Evolutionary conservation across 352 stramenopile genomes (phyloP), one percentile per base, ranked within the genome.

Genomic region (Globisporangium uncinulatum): DNA sequence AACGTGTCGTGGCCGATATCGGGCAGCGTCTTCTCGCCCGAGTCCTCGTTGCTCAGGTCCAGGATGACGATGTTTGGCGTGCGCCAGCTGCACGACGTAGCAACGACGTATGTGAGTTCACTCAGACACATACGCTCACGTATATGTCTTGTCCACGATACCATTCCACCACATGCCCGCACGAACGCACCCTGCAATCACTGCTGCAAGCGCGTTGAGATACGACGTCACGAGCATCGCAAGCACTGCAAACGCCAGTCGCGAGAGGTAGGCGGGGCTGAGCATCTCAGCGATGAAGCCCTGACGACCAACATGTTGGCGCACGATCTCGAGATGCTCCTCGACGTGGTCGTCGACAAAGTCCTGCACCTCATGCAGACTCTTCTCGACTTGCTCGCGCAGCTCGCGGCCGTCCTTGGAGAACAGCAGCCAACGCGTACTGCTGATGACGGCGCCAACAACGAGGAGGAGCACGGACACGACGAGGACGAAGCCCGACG

Each of bases 251-350:
- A 93, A 90, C 15, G 77, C 83, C 36, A 94, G 74, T 3, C 85
- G 73, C 36, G 83, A 93, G 20, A 94, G 71, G 62, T 94, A 94
- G 17, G 83, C 79, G 59, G 83, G 89, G 74, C 83, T 93, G 52
- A 93, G 72, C 85, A 94, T 94, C 70, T 94, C 83, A 47, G 75
- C 72, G 60, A 93, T 87, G 64, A 94, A 94, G 31, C 85, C 85
- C 66, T 92, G 80, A 19, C 79, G 82, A 0, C 66, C 71, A 51
- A 80, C 84, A 45, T 71, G 73, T 39, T 64, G 71, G 55, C 87
- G 87, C 43, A 90, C 71, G 63, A 86, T 83, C 68, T 83, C 71
- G 60, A 92, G 63, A 62, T 89, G 85, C 60, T 83, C 79, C 31
- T 80, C 82, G 41, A 92, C 70, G 19, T 80, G 69, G 57, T 67